Percentiles rank a stretch among this genome's conserved stretches.
These are phyloP conservation scores for Poa pratensis DNA, from an alignment of 176 grass and related monocot species.

Conservation along the genomic window DNA sequence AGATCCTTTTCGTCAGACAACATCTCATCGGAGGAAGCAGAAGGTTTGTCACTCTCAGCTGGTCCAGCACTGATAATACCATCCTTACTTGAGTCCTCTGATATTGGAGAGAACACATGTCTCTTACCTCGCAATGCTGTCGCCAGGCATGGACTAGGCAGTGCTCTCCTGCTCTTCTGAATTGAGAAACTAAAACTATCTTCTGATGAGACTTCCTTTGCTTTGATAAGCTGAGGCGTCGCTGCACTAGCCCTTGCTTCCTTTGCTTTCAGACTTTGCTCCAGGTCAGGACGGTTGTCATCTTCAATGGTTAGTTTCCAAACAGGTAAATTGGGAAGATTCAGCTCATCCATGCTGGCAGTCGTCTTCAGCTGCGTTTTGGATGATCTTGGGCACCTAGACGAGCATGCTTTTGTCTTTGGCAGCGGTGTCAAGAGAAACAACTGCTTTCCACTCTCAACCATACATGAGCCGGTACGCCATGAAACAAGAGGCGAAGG, in stretches of 20 bases:
- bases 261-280: constrained; percentile 41
- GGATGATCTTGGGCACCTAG: constrained; percentile 50
- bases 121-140: constrained; percentile 48
- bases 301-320: constrained; percentile 46
- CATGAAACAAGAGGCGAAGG: constrained; percentile 95
- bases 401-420: constrained; percentile 51
- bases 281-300: constrained; percentile 22
- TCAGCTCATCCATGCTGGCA: constrained; percentile 15
- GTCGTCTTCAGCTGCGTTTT: constrained; percentile 37
- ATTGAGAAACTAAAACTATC: constrained; percentile 42
- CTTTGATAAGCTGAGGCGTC: constrained; percentile 36
- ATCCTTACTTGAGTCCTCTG: constrained; percentile 46
- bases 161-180: constrained; percentile 48
- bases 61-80: constrained; percentile 25
- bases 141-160: constrained; percentile 44
- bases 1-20: constrained; percentile 54
- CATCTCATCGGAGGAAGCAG: constrained; percentile 23
- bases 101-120: constrained; percentile 53
- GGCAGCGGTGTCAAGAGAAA: constrained; percentile 87
- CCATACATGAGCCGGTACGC: constrained; percentile 67
- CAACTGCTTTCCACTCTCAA: constrained; percentile 75
- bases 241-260: constrained; percentile 6
- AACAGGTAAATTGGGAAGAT: constrained; percentile 49
- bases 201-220: constrained; percentile 33
- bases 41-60: constrained; percentile 18